Percentiles rank a stretch among this genome's conserved stretches.
These are phyloP conservation scores for Hypoxylon lienhwacheense DNA, from an alignment of 495 filamentous ascomycete genomes.

Conservation along the genomic window DNA sequence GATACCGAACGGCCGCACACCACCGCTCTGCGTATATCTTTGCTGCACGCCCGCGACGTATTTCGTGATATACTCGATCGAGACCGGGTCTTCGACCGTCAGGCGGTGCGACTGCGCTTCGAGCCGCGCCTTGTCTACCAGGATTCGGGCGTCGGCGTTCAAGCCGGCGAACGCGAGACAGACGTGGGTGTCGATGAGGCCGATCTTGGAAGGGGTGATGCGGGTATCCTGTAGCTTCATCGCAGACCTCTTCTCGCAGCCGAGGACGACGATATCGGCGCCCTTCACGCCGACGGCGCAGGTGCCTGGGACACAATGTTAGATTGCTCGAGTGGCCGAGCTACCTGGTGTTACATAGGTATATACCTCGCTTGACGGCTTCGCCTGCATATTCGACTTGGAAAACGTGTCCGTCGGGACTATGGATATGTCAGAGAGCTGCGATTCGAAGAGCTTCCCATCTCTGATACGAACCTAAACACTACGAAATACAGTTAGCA, in stretches of 20 bases:
- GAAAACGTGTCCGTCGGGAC: conserved; percentile 98
- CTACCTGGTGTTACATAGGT: conserved; percentile 1
- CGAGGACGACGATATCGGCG: conserved; percentile 87
- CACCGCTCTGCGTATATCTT: conserved; percentile 96
- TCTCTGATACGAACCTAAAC: conserved; percentile 62
- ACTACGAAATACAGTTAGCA: conserved; percentile 57
- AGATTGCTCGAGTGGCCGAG: neutral
- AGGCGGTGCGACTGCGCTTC: conserved; percentile 97
- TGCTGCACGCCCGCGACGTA: conserved; percentile 97
- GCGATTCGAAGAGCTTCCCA: conserved; percentile 17
- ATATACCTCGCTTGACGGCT: conserved; percentile 91
- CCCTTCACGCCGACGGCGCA: conserved; percentile 98
- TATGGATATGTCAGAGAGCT: conserved; percentile 50
- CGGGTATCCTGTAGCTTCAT: conserved; percentile 99
- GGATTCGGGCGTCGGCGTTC: conserved; percentile 95
- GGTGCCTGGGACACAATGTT: conserved; percentile 65
- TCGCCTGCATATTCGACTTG: conserved; percentile 99
- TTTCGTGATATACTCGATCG: conserved; percentile 99
- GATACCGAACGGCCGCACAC: conserved; percentile 95
- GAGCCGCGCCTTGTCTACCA: conserved; percentile 94
- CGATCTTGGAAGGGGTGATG: conserved; percentile 98
- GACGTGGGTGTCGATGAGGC: conserved; percentile 89
- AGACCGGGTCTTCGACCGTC: conserved; percentile 97
- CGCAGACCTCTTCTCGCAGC: conserved; percentile 97
- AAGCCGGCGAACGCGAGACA: conserved; percentile 96